These are phyloP conservation scores for Oryza punctata DNA, from an alignment of 176 grass and related monocot genomes.

Conservation along the genomic window DNA sequence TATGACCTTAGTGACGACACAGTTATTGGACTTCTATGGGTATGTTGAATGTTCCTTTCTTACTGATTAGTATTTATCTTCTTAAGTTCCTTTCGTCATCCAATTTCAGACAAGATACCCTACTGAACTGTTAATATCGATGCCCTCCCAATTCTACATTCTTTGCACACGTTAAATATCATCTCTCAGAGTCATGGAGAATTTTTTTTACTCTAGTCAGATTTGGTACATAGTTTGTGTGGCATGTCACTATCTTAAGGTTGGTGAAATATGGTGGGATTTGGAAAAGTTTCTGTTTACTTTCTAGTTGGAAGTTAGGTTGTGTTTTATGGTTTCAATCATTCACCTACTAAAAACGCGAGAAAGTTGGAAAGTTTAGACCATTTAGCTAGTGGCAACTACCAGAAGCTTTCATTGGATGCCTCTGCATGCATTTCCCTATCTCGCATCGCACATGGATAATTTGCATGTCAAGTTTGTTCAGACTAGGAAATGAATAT, in stretches of 20 bases:
- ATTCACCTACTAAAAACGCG: slow-evolving; percentile 23
- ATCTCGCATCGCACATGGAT: neutral
- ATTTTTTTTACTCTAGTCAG: slow-evolving; percentile 4
- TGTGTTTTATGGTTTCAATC: slow-evolving; percentile 30
- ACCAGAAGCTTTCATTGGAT: neutral
- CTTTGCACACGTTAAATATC: neutral
- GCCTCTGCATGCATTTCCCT: neutral
- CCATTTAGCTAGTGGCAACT: neutral
- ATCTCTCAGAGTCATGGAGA: slow-evolving; percentile 1
- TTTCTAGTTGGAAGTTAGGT: slow-evolving; percentile 27
- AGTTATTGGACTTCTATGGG: slow-evolving; percentile 85
- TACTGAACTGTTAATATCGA: slow-evolving; percentile 1
- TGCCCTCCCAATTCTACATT: neutral
- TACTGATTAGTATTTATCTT: neutral
- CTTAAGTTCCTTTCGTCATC: neutral
- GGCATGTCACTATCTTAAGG: slow-evolving; percentile 32
- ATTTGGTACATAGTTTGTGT: slow-evolving; percentile 19
- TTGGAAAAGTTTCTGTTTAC: slow-evolving; percentile 33
- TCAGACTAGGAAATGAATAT: neutral
- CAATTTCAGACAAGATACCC: neutral
- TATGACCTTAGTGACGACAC: slow-evolving; percentile 81
- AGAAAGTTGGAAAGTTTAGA: slow-evolving; percentile 19
- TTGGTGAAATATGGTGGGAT: slow-evolving; percentile 38
- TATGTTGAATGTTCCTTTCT: slow-evolving; percentile 39
- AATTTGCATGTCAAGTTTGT: neutral